A percentile compares a stretch with the other conserved stretches of the same genome.
Evolutionary conservation across 73 alveolate species (phyloP).

Genomic region (Stentor roeselii): DNA sequence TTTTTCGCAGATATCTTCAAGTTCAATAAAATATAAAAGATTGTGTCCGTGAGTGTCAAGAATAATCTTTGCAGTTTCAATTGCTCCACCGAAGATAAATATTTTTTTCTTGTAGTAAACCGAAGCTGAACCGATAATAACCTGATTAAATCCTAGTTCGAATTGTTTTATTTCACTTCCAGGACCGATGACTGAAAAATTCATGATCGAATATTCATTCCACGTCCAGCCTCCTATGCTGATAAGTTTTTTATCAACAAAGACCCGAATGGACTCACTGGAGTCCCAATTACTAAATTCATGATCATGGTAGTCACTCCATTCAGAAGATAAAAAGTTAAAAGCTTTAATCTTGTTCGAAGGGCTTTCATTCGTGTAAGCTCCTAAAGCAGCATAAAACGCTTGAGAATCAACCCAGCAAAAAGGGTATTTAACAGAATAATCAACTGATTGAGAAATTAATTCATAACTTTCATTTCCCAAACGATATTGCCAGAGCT

Average conservation of each 20-base stretch:
- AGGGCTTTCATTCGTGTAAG: neutral
- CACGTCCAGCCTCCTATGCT: neutral
- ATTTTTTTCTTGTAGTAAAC: neutral
- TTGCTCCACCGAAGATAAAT: conserved; percentile 5
- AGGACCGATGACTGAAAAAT: neutral
- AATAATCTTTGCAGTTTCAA: too few species aligned
- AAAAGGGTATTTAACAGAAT: neutral
- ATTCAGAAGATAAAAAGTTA: neutral
- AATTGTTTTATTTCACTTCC: neutral
- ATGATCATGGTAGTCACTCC: neutral
- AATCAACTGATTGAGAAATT: neutral
- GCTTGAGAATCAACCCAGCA: neutral
- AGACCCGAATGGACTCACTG: neutral
- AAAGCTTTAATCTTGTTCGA: neutral
- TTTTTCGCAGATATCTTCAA: neutral
- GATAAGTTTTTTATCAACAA: neutral
- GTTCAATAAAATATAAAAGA: neutral
- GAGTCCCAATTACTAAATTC: neutral
- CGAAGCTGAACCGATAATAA: neutral
- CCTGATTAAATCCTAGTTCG: neutral
- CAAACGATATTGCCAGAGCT: neutral
- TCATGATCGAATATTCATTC: neutral
- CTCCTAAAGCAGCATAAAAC: neutral
- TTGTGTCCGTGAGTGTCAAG: neutral
- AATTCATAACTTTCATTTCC: neutral